Evolutionary conservation across 148 eudicot species (phyloP), one percentile per base, ranked within the genome.

Genomic region (Cornus kousa): DNA sequence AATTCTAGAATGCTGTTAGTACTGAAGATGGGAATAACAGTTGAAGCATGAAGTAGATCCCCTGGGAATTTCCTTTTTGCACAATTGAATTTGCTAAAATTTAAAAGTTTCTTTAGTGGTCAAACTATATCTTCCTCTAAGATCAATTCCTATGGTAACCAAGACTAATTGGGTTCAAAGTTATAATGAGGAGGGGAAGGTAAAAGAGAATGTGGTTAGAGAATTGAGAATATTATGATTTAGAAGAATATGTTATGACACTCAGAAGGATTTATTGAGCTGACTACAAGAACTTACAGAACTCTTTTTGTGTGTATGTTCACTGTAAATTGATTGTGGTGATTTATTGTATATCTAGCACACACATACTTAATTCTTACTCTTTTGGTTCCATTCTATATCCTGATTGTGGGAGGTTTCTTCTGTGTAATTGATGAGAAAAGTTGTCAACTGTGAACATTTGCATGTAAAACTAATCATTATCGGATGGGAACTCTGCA

Each of bases 401-500:
- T 53, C 59, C 59, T 53, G 40, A 28, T 43, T 39, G 59, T 70
- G 9, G 60, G 19, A 48, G 23, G 60, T 48, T 72, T 72, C 6
- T 6, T 37, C 55, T 39, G 12, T 68, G 19, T 53, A 53, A 11
- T 53, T 53, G 59, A 12, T 53, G 59, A 16, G 19, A 12, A 53
- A 3, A 53, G 19, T 14, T 16, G 14, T 53, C 59, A 53, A 16
- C 59, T 16, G 19, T 12, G 14, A 53, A 53, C 7, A 16, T 53
- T 53, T 53, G 59, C 19, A 16, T 1, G 17, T 48, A 53, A 53
- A 53, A 53, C 59, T 53, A 11, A 16, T 53, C 19, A 53, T 53
- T 53, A 53, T 16, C 59, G 20, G 32, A 37, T 50, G 68, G 68
- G 60, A 5, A 53, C 40, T 75, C 28, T 74, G 48, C 86, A 83